Evolutionary conservation across 345 rosid genomes (phyloP).

Genomic region (Eucalyptus grandis): DNA sequence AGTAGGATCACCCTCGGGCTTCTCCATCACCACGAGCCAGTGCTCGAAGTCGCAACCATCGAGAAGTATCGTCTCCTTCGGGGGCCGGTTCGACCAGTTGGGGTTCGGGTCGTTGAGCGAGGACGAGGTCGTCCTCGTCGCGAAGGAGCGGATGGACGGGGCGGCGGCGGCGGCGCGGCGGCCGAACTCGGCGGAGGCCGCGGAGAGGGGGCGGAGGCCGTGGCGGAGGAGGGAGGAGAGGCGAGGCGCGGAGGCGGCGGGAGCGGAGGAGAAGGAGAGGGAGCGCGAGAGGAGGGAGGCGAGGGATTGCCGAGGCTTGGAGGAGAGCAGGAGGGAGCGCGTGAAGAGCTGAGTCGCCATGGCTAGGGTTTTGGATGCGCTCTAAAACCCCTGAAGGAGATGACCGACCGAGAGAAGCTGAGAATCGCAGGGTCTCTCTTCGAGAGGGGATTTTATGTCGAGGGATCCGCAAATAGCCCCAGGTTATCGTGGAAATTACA

Average conservation of each 20-base stretch:
- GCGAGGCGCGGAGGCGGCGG: not conserved
- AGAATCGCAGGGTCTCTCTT: not conserved
- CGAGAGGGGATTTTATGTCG: not conserved
- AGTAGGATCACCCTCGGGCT: slow-evolving; percentile 57
- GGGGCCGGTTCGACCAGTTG: slow-evolving; percentile 92
- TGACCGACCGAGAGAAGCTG: not conserved
- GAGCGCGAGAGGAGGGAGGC: slow-evolving; percentile 8
- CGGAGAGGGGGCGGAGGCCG: slow-evolving; percentile 8
- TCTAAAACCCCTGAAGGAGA: not conserved
- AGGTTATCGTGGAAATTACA: not conserved
- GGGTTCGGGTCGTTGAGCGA: slow-evolving; percentile 72
- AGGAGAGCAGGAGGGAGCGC: slow-evolving; percentile 24
- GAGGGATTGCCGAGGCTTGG: slow-evolving; percentile 13
- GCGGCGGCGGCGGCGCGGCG: not conserved
- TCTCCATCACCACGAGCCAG: slow-evolving; percentile 87
- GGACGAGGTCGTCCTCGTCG: slow-evolving; percentile 42
- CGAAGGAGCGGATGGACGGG: slow-evolving; percentile 11
- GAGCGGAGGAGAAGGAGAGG: not conserved
- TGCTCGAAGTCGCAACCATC: slow-evolving; percentile 96
- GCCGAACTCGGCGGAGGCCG: not conserved
- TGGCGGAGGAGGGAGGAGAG: not conserved
- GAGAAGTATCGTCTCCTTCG: slow-evolving; percentile 84
- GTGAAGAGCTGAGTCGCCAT: slow-evolving; percentile 35
- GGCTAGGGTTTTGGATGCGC: not conserved
- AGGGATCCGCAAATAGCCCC: not conserved